Conservation (phyloP, 345 rosid species). For the Brassica carinata region DNA sequence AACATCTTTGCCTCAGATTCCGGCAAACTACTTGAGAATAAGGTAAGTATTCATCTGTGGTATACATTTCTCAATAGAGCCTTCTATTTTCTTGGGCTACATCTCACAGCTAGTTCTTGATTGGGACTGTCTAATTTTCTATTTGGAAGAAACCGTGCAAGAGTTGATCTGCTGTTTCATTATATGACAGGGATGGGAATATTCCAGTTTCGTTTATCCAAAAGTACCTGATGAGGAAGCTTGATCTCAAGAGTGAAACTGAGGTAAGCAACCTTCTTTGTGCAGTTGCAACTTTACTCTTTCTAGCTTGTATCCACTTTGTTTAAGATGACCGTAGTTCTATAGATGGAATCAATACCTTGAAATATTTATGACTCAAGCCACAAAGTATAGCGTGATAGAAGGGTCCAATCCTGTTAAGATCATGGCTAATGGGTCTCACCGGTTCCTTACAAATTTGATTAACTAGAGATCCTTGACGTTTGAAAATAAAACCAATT, state of each 20-base stretch:
- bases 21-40: constrained; percentile 76
- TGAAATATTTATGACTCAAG: not conserved
- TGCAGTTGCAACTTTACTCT: not conserved
- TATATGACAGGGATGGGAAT: constrained; percentile 72
- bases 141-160: constrained; percentile 16
- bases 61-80: not conserved
- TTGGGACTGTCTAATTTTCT: constrained; percentile 1
- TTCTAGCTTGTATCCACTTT: constrained; percentile 10
- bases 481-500: not conserved
- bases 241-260: constrained; percentile 71
- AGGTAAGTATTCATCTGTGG: constrained; percentile 42
- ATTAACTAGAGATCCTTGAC: not conserved
- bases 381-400: constrained; percentile 28
- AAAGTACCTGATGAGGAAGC: constrained; percentile 85
- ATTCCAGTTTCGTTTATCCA: constrained; percentile 80
- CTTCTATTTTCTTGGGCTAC: constrained; percentile 3
- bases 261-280: constrained; percentile 60
- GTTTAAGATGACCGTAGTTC: not conserved
- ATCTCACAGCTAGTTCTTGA: constrained; percentile 14
- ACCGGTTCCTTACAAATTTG: not conserved
- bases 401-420: constrained; percentile 48
- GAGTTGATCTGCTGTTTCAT: constrained; percentile 10
- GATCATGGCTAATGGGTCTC: not conserved
- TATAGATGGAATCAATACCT: constrained; percentile 6
- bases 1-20: constrained; percentile 81